Evolutionary conservation across 345 rosid genomes (phyloP), one percentile per base, ranked within the genome.

Genomic region (Populus pruinosa): DNA sequence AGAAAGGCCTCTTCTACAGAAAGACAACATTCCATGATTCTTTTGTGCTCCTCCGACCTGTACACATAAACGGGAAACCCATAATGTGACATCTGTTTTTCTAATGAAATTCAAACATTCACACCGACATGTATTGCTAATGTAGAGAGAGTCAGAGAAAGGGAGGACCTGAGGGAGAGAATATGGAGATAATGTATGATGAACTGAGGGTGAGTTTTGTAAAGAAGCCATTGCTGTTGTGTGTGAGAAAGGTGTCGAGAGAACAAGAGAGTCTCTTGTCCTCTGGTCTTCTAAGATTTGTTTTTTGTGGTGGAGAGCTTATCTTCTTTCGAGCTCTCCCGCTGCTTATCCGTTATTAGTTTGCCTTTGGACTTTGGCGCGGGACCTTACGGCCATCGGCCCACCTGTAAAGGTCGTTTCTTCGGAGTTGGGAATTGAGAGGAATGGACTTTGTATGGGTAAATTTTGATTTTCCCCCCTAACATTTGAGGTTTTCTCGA

Each of bases 161-260:
- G 76, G 39, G 70, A 50, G 78, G 71, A 90, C 97, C 95, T 85
- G 93, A 73, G 93, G 89, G 75, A 91, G 67, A 43, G 91, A 86
- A 77, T 64, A 84, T 72, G 83, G 77, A 75, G 89, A 85, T 53
- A 90, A 79, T 27, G 91, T 82, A 25, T 86, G 89, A 75, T 88
- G 87, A 67, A 84, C 75, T 70, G 92, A 87, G 36, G 87, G 85
- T n/a, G 83, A 81, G 71, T 85, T 87, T 74, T 85, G 93, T 83
- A 94, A 86, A 66, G 97, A 89, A 86, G 87, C 95, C 98, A 94
- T 91, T 77, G 84, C 29, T 55, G 50, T n/a, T 20, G 62, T 21
- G 62, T 55, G 62, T 55, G 7, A 55, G 62, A n/a, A 55, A n/a
- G 50, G 16, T 47, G 50, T 1, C 16, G 50, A 13, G 17, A 47